Evolutionary conservation across 192 early-diverging fungal genomes (phyloP).

Genomic region (Gryganskiella cystojenkinii): DNA sequence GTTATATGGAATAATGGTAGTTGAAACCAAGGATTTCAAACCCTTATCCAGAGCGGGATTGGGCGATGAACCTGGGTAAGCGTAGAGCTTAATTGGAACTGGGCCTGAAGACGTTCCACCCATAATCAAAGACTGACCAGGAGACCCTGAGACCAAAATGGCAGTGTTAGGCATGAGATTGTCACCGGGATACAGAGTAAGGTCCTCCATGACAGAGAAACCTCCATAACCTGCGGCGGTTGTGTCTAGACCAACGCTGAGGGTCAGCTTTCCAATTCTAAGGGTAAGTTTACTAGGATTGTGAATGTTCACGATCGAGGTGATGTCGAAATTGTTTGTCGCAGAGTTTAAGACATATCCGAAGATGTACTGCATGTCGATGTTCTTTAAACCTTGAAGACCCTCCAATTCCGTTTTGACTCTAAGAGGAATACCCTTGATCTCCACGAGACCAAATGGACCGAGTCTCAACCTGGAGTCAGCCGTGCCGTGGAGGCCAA

Average conservation of each 20-base stretch:
- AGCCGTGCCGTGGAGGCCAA: slow-evolving; percentile 58
- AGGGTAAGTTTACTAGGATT: slow-evolving; percentile 51
- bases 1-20: no score
- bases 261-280: slow-evolving; percentile 10
- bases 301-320: slow-evolving; percentile 8
- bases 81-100: no score
- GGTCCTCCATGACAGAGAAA: not conserved
- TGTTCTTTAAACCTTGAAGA: slow-evolving; percentile 25
- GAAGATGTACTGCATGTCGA: not conserved
- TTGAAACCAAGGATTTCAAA: no score
- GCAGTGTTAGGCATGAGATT: not conserved
- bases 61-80: no score
- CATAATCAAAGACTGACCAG: no score
- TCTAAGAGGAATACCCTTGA: slow-evolving; percentile 50
- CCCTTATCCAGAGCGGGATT: no score
- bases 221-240: not conserved
- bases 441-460: slow-evolving; percentile 46
- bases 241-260: slow-evolving; percentile 5
- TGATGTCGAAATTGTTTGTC: not conserved
- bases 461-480: slow-evolving; percentile 47
- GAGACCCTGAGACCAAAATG: no score
- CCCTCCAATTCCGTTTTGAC: slow-evolving; percentile 45
- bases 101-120: no score
- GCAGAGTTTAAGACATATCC: not conserved
- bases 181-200: slow-evolving; percentile 15